These are phyloP conservation scores for Globisporangium megalacanthum DNA, from an alignment of 352 stramenopile genomes.

Conservation along the genomic window DNA sequence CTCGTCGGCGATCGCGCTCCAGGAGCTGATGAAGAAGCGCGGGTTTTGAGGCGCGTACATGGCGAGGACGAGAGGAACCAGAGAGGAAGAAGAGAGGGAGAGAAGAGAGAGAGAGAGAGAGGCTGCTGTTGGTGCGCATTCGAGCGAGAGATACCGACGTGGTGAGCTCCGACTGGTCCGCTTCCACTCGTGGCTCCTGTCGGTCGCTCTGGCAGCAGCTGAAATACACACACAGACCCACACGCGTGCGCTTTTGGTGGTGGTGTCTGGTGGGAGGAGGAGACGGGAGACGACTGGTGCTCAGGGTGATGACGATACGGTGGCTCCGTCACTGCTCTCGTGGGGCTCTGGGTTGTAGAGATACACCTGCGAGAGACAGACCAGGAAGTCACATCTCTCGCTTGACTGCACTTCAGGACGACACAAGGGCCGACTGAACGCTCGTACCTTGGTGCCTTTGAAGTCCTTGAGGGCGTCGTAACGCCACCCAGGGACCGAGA, in stretches of 20 bases:
- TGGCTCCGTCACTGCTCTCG: background rate
- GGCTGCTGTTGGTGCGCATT: background rate
- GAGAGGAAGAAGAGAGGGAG: background rate
- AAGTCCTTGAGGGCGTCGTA: conserved; percentile 48
- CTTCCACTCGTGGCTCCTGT: background rate
- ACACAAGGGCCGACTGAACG: background rate
- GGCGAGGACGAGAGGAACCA: background rate
- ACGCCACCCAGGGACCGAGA: conserved; percentile 72
- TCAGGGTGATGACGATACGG: background rate
- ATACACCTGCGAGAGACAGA: conserved; percentile 32
- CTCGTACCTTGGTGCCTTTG: conserved; percentile 79
- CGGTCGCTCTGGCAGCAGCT: background rate
- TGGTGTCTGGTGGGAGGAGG: too few relatives aligned
- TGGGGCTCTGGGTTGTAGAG: conserved; percentile 31
- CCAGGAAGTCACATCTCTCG: too few relatives aligned
- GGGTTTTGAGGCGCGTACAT: conserved; percentile 51
- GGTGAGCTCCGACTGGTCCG: background rate
- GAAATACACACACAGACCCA: background rate
- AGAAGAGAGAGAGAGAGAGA: too few relatives aligned
- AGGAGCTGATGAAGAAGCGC: conserved; percentile 72
- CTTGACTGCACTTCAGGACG: background rate
- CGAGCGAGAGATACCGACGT: background rate
- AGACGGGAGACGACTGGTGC: too few relatives aligned
- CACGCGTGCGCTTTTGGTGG: background rate
- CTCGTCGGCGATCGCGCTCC: conserved; percentile 75